Evolutionary conservation across 352 stramenopile species (phyloP).

Genomic region (Pythium apleroticum): DNA sequence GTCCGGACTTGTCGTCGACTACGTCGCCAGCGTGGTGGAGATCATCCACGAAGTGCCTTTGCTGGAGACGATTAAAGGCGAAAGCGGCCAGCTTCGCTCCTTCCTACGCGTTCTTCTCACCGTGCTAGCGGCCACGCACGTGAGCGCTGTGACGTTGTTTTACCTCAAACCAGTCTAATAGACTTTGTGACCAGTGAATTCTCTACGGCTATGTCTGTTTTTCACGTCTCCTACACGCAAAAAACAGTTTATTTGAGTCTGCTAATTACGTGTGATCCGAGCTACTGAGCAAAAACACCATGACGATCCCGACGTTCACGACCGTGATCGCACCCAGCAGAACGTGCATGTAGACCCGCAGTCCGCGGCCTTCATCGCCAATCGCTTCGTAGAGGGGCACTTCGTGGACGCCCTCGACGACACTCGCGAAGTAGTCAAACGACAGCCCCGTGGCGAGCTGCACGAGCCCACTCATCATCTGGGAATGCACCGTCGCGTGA

Average conservation of each 20-base stretch:
- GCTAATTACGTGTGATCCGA: not conserved
- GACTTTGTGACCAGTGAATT: too few species aligned
- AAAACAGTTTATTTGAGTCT: too few species aligned
- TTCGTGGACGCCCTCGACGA: slow-evolving; percentile 40
- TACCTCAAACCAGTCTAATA: not conserved
- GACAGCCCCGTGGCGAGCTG: slow-evolving; percentile 28
- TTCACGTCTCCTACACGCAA: too few species aligned
- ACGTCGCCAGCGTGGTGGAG: not conserved
- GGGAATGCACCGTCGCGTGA: not conserved
- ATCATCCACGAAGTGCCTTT: slow-evolving; percentile 6
- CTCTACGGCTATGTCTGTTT: too few species aligned
- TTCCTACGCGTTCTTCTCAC: not conserved
- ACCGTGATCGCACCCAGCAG: slow-evolving; percentile 28
- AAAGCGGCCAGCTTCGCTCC: not conserved
- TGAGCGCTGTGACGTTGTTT: not conserved
- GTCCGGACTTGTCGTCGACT: not conserved
- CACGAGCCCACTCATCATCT: slow-evolving; percentile 13
- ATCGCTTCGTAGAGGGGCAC: slow-evolving; percentile 41
- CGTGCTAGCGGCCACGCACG: not conserved
- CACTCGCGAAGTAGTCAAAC: slow-evolving; percentile 36
- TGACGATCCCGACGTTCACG: slow-evolving; percentile 32
- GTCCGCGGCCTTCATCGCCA: slow-evolving; percentile 25
- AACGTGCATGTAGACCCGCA: slow-evolving; percentile 29
- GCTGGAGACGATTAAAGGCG: not conserved
- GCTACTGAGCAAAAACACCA: slow-evolving; percentile 5